Conservation (phyloP, 257 asterid species). For the Solanum commersonii region DNA sequence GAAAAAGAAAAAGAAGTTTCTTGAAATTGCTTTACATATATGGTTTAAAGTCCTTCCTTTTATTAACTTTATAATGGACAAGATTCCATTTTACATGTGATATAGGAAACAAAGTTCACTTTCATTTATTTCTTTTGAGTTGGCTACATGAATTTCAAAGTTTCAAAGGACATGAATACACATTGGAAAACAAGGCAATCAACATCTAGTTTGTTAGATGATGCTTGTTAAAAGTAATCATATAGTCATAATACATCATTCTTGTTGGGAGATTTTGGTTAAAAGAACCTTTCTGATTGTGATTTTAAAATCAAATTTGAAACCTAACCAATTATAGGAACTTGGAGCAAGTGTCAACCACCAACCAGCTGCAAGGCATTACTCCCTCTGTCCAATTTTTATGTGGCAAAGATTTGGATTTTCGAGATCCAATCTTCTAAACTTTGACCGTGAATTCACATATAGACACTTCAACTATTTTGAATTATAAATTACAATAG, state of each 20-base stretch:
- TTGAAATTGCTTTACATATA: background rate
- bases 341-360: conserved; percentile 17
- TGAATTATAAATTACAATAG: background rate
- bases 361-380: conserved; percentile 3
- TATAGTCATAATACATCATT: background rate
- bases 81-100: conserved; percentile 1
- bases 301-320: conserved; percentile 9
- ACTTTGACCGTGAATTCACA: background rate
- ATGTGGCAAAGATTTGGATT: background rate
- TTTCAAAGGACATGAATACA: background rate
- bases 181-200: background rate
- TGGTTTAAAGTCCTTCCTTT: background rate
- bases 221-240: background rate
- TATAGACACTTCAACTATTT: background rate
- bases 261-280: conserved; percentile 14
- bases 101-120: background rate
- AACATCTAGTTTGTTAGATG: background rate
- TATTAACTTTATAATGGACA: background rate
- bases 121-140: background rate
- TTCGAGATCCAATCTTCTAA: background rate
- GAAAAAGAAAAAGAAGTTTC: background rate
- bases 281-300: conserved; percentile 5
- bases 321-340: conserved; percentile 26
- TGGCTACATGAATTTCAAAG: background rate
- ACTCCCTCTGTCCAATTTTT: background rate